phyloP scores from a whole-genome alignment of 768 basidiomycete species.

The Tubosaeta sp. region DNA sequence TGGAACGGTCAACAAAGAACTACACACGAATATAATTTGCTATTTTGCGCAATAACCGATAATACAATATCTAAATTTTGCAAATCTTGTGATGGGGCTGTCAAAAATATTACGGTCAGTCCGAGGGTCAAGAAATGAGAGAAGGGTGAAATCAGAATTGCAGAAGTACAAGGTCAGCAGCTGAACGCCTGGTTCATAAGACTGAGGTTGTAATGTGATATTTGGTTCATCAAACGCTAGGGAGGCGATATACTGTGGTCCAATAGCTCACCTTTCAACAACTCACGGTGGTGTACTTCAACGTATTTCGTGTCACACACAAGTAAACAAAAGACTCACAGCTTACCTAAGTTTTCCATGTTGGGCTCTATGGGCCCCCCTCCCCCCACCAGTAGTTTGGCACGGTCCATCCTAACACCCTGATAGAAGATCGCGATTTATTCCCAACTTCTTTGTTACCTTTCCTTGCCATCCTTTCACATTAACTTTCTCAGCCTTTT shows the following conservation, averaged over 20 bases:
- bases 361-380: too few relatives aligned
- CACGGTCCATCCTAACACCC: too few relatives aligned
- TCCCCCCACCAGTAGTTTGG: too few relatives aligned
- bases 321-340: background rate
- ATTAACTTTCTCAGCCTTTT: too few relatives aligned
- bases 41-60: too few relatives aligned
- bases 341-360: too few relatives aligned
- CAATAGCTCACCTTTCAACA: background rate
- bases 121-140: background rate
- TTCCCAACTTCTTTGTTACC: too few relatives aligned
- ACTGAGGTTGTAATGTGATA: constrained; percentile 48
- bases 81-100: background rate
- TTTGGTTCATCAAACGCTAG: constrained; percentile 33
- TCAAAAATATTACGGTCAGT: background rate
- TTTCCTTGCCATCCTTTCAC: too few relatives aligned
- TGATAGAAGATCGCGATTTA: too few relatives aligned
- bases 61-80: too few relatives aligned
- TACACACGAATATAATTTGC: too few relatives aligned
- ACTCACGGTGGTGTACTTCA: background rate
- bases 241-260: background rate
- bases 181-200: constrained; percentile 37
- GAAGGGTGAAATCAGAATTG: constrained; percentile 37
- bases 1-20: too few relatives aligned
- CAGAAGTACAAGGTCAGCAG: constrained; percentile 40
- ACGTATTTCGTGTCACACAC: background rate